Conservation (phyloP, 73 alveolate species). For the Paramecium sexaurelia region DNA sequence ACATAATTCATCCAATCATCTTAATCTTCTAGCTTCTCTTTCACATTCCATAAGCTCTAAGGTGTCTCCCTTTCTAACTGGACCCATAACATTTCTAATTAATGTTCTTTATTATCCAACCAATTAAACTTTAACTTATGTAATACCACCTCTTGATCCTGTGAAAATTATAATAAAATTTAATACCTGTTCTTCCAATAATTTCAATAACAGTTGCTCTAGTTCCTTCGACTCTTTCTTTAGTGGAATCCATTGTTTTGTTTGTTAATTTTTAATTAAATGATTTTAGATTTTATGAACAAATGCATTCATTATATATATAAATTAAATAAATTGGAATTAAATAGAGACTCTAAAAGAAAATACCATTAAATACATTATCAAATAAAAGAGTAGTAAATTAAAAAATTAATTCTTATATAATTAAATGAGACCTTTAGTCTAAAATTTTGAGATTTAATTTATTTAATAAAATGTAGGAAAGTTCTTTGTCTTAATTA, state of each 20-base stretch:
- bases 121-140: slow-evolving; percentile 96
- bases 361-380: no score
- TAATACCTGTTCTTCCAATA: slow-evolving; percentile 66
- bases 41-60: slow-evolving; percentile 98
- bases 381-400: background rate
- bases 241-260: background rate
- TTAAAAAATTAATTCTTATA: background rate
- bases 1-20: slow-evolving; percentile 72
- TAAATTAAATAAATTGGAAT: background rate
- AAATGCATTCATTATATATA: background rate
- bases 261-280: slow-evolving; percentile 22
- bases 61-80: slow-evolving; percentile 98
- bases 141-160: slow-evolving; percentile 99
- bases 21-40: slow-evolving; percentile 99
- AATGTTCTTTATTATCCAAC: slow-evolving; percentile 87
- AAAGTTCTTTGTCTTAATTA: background rate
- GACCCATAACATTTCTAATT: slow-evolving; percentile 99
- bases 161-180: background rate
- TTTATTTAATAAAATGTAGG: background rate
- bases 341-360: background rate
- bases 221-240: slow-evolving; percentile 43
- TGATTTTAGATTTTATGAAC: slow-evolving; percentile 17
- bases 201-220: slow-evolving; percentile 67
- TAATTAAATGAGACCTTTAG: background rate
- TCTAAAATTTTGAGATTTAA: background rate